Evolutionary conservation across 2,329 filamentous ascomycete genomes (phyloP), one percentile per base, ranked within the genome.

Genomic region (Sphaerulina vaccinii): DNA sequence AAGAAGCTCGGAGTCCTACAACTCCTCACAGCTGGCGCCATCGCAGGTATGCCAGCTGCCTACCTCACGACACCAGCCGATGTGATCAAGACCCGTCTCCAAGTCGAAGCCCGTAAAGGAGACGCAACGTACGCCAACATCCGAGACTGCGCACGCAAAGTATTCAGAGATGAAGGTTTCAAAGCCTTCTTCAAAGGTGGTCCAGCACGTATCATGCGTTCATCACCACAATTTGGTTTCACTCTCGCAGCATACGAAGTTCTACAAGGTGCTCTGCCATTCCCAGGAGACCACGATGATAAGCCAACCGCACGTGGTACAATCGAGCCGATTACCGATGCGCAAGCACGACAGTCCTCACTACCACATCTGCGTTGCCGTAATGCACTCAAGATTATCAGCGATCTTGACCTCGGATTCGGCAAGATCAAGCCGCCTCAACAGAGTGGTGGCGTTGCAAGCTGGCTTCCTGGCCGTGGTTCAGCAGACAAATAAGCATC

Each of bases 121-220:
- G 92, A 99, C 65, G 86, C 85, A 3, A 79, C 80, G 42, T 99
- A 99, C 79, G 93, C 83, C 36, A 88, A 88, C 40, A 80, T 99
- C 41, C 83, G 90, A 50, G 90, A 99, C 73, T 88, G 86, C 48
- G 93, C 93, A 32, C 74, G 74, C 64, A 95, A 89, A 11, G 88
- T 99, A 64, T 86, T 80, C 76, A 84, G 85, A 70, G 88, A 97
- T 70, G 93, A 99, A 73, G 93, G 93, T 9, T 92, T 96, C 81
- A 83, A 81, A 58, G 93, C 93, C 21, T 99, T 99, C 79, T 99
- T 97, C 85, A 97, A 97, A 79, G 93, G 93, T 62, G 93, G 93
- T 1, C 91, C 92, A 1, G 93, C 93, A 7, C 89, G 93, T 77
- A 95, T 99, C 66, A 74, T 97, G 70, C 87, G 93, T 66, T 96